Base-by-base conservation (phyloP, 2,329 filamentous ascomycete species). In the Botrytis medusae region DNA sequence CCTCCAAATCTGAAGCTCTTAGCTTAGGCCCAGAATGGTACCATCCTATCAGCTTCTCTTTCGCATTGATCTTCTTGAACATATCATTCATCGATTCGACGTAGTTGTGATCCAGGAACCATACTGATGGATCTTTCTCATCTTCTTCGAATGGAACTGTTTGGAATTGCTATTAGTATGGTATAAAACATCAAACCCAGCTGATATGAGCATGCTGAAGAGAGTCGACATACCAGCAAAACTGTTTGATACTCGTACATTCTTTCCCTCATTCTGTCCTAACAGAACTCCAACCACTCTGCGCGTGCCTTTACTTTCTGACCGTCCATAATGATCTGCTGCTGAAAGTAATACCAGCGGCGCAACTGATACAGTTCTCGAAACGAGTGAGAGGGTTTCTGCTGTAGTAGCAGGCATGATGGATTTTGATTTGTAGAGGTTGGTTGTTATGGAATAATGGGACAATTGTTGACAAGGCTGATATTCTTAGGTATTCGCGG, bases 61-160 rank as follows among this genome's bases (percentile, higher is more conserved):
- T 88, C 75, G 96, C 96, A 86, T 99, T 99, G 87, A 99, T 95
- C 86, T 98, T 98, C 88, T 99, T 99, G 89, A 99, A 99, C 96
- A 99, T 99, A 84, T 98, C 96, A 85, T 96, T 97, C 96, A 99
- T 99, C 79, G 92, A 93, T 85, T 99, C 96, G 83, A 99, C 93
- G 81, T 98, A 99, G 88, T 98, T 98, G 88, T 99, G 96, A 83
- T 99, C 96, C 77, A 99, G 86, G 83, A 98, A 99, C 96, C 96
- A 99, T 82, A 99, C 96, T 51, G 95, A 97, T 5, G 95, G 95
- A 82, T 99, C 95, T 85, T 97, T 97, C 81, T 98, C 96, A 83
- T 99, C 96, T 86, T 99, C 96, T 84, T 99, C 96, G 81, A 99
- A 99, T 1, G 96, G 96, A 63, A 98, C 96, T 97, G 80, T 76